These are phyloP conservation scores for Kodamaea restingae DNA, from an alignment of 805 yeast genomes.

Conservation along the genomic window DNA sequence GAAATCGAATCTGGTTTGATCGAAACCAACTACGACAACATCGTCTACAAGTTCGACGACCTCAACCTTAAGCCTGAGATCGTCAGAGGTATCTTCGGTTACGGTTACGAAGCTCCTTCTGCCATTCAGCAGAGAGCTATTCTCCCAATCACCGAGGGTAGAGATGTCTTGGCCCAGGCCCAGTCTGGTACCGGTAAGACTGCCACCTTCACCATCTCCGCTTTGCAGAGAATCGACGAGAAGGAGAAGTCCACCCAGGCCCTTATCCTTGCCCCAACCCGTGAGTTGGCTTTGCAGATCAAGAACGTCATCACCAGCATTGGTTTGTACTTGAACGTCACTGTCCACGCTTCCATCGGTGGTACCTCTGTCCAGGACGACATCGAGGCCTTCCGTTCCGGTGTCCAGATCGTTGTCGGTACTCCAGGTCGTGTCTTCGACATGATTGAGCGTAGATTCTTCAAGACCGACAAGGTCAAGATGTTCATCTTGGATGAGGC, in stretches of 20 bases:
- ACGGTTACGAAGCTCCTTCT: constrained; percentile 95
- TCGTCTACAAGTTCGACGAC: constrained; percentile 66
- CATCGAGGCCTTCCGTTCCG: constrained; percentile 65
- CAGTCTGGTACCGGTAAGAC: constrained; percentile 99
- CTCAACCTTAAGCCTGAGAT: constrained; percentile 69
- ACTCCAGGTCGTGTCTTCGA: constrained; percentile 96
- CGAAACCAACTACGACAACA: constrained; percentile 95
- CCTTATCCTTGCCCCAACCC: constrained; percentile 86
- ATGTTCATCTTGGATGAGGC: constrained; percentile 95
- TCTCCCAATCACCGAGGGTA: constrained; percentile 87
- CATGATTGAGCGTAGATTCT: constrained; percentile 78
- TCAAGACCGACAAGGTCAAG: constrained; percentile 72
- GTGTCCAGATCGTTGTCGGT: constrained; percentile 91
- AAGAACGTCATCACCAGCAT: constrained; percentile 81
- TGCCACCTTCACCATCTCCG: constrained; percentile 94
- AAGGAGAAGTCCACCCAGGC: constrained; percentile 79
- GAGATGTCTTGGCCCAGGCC: constrained; percentile 97
- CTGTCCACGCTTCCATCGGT: constrained; percentile 90
- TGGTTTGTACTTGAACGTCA: constrained; percentile 83
- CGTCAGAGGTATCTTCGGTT: constrained; percentile 75
- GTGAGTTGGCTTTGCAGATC: constrained; percentile 93
- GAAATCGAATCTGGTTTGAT: constrained; percentile 81
- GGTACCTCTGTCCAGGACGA: constrained; percentile 85
- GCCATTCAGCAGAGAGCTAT: constrained; percentile 98
- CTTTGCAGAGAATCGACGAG: constrained; percentile 80